Evolutionary conservation across 371 early-diverging fungal species (phyloP).

Genomic region (Apophysomyces variabilis): DNA sequence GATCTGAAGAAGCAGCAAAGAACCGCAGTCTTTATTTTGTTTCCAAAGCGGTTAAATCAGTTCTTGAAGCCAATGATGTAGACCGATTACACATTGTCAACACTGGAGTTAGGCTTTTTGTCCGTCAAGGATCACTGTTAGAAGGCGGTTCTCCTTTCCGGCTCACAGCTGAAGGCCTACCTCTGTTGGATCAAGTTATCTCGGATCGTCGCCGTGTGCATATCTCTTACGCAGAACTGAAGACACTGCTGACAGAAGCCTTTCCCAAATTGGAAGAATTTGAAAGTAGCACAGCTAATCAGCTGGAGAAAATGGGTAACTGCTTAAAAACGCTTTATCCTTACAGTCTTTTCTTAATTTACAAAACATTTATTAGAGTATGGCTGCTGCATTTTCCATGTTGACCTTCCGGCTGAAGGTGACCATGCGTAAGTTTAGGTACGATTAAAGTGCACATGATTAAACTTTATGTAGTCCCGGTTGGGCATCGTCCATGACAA

Average conservation of each 20-base stretch:
- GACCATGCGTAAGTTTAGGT: slow-evolving; percentile 16
- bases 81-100: slow-evolving; percentile 82
- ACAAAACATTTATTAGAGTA: slow-evolving; percentile 22
- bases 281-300: slow-evolving; percentile 29
- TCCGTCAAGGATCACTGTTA: slow-evolving; percentile 66
- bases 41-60: slow-evolving; percentile 71
- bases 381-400: slow-evolving; percentile 69
- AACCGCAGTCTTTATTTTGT: slow-evolving; percentile 84
- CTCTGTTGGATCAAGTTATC: slow-evolving; percentile 65
- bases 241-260: slow-evolving; percentile 59
- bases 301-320: slow-evolving; percentile 39
- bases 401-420: slow-evolving; percentile 49
- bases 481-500: slow-evolving; percentile 50
- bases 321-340: background rate
- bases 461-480: slow-evolving; percentile 23
- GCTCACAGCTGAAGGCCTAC: slow-evolving; percentile 79
- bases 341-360: background rate
- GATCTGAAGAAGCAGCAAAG: slow-evolving; percentile 68
- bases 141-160: slow-evolving; percentile 75
- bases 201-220: slow-evolving; percentile 51
- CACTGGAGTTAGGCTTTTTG: slow-evolving; percentile 87
- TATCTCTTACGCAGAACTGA: slow-evolving; percentile 56
- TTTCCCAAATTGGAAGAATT: slow-evolving; percentile 63
- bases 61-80: slow-evolving; percentile 71
- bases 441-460: slow-evolving; percentile 11